These are phyloP conservation scores for Corylus heterophylla DNA, from an alignment of 306 rosid species.

Conservation along the genomic window DNA sequence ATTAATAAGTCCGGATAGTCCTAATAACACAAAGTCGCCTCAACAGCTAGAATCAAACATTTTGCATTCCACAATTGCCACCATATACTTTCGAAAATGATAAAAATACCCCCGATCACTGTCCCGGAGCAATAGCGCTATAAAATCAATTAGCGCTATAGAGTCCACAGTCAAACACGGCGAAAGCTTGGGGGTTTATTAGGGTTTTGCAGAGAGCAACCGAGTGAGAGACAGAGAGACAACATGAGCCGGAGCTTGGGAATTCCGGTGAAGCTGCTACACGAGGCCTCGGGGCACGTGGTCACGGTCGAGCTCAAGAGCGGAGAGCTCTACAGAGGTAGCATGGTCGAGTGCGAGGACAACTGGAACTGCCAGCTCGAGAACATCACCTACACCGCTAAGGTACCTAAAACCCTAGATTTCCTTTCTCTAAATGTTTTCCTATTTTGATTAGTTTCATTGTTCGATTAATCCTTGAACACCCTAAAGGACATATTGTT, in stretches of 20 bases:
- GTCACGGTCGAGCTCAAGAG: constrained; percentile 97
- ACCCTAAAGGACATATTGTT: neutral
- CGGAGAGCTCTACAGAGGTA: constrained; percentile 96
- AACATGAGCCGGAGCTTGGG: constrained; percentile 96
- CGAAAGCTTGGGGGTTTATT: constrained; percentile 11
- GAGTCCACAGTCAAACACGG: neutral
- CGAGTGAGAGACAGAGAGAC: neutral
- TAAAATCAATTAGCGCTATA: neutral
- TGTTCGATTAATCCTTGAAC: neutral
- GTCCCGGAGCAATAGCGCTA: too few species aligned
- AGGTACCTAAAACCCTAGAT: constrained; percentile 38
- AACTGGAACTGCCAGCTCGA: constrained; percentile 99
- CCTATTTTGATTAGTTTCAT: neutral
- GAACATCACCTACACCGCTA: constrained; percentile 97
- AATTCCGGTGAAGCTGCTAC: constrained; percentile 96
- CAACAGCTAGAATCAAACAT: too few species aligned
- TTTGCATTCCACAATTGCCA: neutral
- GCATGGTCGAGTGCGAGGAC: constrained; percentile 97
- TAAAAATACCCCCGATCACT: neutral
- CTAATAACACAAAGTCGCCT: too few species aligned
- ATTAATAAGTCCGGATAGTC: too few species aligned
- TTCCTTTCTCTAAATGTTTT: neutral
- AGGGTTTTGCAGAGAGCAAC: constrained; percentile 44
- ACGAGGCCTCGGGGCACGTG: constrained; percentile 95
- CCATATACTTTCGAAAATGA: neutral